Conservation (phyloP, 2,329 filamentous ascomycete genomes). For the Arthrinium phaeospermum region DNA sequence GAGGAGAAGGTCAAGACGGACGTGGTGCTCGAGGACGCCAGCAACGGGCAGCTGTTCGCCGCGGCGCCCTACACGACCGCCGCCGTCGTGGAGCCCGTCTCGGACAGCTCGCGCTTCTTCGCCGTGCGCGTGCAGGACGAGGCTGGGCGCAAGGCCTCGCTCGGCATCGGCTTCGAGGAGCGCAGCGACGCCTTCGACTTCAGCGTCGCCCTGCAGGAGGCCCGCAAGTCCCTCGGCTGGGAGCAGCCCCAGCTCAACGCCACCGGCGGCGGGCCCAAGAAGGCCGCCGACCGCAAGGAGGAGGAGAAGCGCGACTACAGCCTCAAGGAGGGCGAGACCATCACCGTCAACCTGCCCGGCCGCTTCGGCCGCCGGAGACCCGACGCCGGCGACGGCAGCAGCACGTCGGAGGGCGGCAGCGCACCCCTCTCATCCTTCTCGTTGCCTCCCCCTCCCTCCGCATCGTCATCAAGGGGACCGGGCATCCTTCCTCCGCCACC, state of each 20-base stretch:
- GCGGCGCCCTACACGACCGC: constrained; percentile 76
- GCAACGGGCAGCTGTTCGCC: constrained; percentile 78
- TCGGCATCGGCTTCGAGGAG: constrained; percentile 89
- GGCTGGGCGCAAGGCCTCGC: constrained; percentile 74
- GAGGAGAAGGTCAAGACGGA: constrained; percentile 71
- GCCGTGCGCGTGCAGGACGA: constrained; percentile 80
- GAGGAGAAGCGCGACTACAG: constrained; percentile 77
- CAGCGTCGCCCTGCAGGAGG: constrained; percentile 79
- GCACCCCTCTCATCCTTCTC: constrained; percentile 65
- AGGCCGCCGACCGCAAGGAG: constrained; percentile 44
- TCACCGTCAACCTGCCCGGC: constrained; percentile 77
- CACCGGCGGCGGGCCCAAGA: constrained; percentile 41
- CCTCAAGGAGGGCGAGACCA: constrained; percentile 88
- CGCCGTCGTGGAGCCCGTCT: constrained; percentile 74
- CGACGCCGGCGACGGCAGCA: constrained; percentile 36
- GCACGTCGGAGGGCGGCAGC: constrained; percentile 20
- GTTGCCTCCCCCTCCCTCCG: constrained; percentile 71
- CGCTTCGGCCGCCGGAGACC: constrained; percentile 57
- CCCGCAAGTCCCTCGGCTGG: constrained; percentile 71
- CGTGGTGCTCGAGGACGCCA: constrained; percentile 78
- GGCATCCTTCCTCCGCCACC: constrained; percentile 70
- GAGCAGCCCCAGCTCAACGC: constrained; percentile 45
- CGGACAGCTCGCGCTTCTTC: constrained; percentile 85
- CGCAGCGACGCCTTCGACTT: constrained; percentile 87
- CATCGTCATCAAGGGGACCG: constrained; percentile 39